phyloP scores from a whole-genome alignment of 345 rosid genomes.

The Barbarea vulgaris region DNA sequence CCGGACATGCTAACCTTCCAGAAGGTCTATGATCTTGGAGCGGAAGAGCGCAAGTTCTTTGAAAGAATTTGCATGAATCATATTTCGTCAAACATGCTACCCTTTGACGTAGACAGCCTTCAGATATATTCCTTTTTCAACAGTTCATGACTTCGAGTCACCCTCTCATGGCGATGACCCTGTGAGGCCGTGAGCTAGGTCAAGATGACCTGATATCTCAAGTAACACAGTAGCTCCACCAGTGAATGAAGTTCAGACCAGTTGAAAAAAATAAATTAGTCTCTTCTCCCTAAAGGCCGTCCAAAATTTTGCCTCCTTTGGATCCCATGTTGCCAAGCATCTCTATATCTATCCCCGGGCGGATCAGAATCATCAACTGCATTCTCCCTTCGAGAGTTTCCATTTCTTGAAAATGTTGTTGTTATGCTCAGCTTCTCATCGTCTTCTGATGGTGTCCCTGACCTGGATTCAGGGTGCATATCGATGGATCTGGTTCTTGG shows the following conservation, averaged over 20 bases:
- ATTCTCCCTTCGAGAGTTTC: slow-evolving; percentile 58
- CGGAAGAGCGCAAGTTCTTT: slow-evolving; percentile 7
- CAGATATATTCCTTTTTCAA: not conserved
- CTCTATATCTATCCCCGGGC: slow-evolving; percentile 63
- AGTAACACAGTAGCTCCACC: not conserved
- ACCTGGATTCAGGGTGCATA: slow-evolving; percentile 63
- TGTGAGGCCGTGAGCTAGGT: not conserved
- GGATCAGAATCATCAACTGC: slow-evolving; percentile 65
- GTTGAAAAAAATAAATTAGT: slow-evolving; percentile 20
- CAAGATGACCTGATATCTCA: slow-evolving; percentile 4
- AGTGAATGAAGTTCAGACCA: slow-evolving; percentile 4
- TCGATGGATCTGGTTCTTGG: slow-evolving; percentile 71
- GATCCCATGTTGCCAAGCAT: slow-evolving; percentile 80
- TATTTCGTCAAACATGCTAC: slow-evolving; percentile 12
- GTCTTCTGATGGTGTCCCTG: slow-evolving; percentile 76
- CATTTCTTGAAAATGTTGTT: slow-evolving; percentile 57
- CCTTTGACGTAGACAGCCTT: not conserved
- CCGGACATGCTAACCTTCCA: not conserved
- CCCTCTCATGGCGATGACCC: not conserved
- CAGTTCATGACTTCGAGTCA: slow-evolving; percentile 16
- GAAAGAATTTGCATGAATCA: slow-evolving; percentile 2
- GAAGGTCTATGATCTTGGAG: not conserved
- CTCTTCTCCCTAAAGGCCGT: slow-evolving; percentile 56
- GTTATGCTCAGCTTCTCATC: slow-evolving; percentile 58
- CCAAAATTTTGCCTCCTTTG: slow-evolving; percentile 59